Conservation (phyloP, 2,329 filamentous ascomycete species). For the Aspergillus unguis region DNA sequence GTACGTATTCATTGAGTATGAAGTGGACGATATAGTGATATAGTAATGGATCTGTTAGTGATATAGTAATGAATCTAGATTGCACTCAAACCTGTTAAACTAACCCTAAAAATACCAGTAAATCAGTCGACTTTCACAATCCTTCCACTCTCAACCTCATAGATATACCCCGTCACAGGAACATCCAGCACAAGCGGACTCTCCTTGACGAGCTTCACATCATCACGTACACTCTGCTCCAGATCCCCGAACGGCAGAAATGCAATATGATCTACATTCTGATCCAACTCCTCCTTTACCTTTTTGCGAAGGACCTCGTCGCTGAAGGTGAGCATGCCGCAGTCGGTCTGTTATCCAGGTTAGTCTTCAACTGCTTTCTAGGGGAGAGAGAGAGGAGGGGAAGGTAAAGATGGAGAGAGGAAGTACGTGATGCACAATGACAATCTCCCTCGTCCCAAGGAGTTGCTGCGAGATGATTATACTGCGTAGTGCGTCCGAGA, state of each 20-base stretch:
- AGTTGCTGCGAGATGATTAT: slow-evolving; percentile 77
- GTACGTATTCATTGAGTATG: no score
- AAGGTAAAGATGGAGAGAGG: background rate
- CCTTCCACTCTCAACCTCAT: slow-evolving; percentile 72
- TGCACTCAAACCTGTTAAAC: no score
- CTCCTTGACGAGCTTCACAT: slow-evolving; percentile 61
- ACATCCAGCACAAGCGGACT: slow-evolving; percentile 61
- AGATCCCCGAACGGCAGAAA: slow-evolving; percentile 66
- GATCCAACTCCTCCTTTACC: slow-evolving; percentile 51
- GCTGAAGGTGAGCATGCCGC: slow-evolving; percentile 67
- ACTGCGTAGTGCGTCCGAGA: slow-evolving; percentile 67
- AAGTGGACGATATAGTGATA: no score
- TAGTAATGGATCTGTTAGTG: no score
- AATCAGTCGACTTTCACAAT: slow-evolving; percentile 33
- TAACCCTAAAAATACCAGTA: no score
- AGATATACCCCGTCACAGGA: slow-evolving; percentile 68
- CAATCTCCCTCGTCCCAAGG: slow-evolving; percentile 61
- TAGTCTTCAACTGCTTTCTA: background rate
- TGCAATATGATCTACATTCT: slow-evolving; percentile 49
- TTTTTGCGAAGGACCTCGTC: slow-evolving; percentile 62
- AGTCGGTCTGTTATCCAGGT: slow-evolving; percentile 50
- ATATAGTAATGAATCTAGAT: no score
- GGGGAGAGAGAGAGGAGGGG: background rate
- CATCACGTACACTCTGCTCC: slow-evolving; percentile 61
- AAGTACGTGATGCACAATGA: slow-evolving; percentile 42